Evolutionary conservation across 2,329 filamentous ascomycete species (phyloP), one percentile per base, ranked within the genome.

Genomic region (Stagonosporopsis cucurbitacearum): DNA sequence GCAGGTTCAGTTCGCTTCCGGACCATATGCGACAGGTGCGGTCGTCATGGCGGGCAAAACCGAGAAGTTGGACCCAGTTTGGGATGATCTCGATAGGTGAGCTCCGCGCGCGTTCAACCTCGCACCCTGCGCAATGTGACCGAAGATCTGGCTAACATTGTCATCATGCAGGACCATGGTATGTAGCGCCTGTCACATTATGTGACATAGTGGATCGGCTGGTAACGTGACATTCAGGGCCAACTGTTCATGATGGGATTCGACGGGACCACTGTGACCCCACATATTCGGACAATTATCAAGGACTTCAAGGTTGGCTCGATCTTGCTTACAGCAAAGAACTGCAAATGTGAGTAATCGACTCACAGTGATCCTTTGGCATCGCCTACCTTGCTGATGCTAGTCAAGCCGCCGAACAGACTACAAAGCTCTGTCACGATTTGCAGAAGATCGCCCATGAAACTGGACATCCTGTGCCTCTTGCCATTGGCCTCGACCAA

Each of bases 401-500:
- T 50, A 15, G 45, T 62, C 67, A 74, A 98, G 94, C 93, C 70
- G 94, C 93, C 57, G 88, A 96, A 73, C 90, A 97, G 71, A 93
- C 94, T 28, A 93, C 94, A 39, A 86, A 84, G 69, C 83, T 98
- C 37, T 91, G 96, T 26, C 89, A 95, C 70, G 92, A 98, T 70
- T 82, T 99, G 40, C 95, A 99, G 77, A 92, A 88, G 45, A 94
- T 96, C 71, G 95, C 95, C 33, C 90, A 91, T 71, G 85, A 96
- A 76, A 89, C 94, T 57, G 94, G 94, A 19, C 94, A 98, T 75
- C 89, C 90, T 3, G 88, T 94, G 2, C 95, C 95, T 2, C 80
- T 99, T 17, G 82, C 96, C 50, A 97, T 99, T 66, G 93, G 90
- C 35, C 81, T 98, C 33, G 95, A 98, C 72, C 95, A 99, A 74